Conservation (phyloP, 176 grass and related monocot species). For the Ananas comosus region DNA sequence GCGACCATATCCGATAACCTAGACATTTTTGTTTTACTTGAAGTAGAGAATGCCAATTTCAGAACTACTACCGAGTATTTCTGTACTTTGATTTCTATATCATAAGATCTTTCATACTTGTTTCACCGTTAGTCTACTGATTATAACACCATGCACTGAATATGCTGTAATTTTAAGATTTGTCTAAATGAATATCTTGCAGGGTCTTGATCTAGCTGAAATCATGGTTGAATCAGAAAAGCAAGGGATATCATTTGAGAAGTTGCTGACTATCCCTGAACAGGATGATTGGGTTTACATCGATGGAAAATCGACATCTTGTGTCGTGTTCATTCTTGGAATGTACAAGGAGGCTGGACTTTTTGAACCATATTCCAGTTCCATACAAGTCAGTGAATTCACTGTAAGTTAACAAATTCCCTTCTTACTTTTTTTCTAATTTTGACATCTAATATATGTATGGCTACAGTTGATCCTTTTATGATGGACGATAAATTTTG, state of each 20-base stretch:
- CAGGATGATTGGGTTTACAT: conserved; percentile 76
- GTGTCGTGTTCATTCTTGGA: conserved; percentile 71
- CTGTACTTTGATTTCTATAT: conserved; percentile 1
- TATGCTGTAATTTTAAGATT: conserved; percentile 11
- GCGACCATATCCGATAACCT: no score
- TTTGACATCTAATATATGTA: background rate
- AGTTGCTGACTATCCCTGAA: conserved; percentile 72
- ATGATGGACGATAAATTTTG: background rate
- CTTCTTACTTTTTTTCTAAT: background rate
- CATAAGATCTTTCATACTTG: background rate
- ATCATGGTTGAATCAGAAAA: conserved; percentile 91
- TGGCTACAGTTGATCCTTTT: background rate
- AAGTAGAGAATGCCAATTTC: background rate
- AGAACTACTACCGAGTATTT: background rate
- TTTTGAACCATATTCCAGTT: conserved; percentile 47
- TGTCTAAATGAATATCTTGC: conserved; percentile 22
- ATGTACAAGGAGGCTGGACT: conserved; percentile 97
- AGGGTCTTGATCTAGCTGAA: conserved; percentile 86
- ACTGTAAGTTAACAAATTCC: conserved; percentile 46
- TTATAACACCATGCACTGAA: background rate
- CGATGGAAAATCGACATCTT: conserved; percentile 90
- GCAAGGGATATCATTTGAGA: conserved; percentile 77
- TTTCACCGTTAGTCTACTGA: background rate
- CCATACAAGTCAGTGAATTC: conserved; percentile 87
- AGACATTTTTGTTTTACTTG: background rate